Evolutionary conservation across 805 yeast species (phyloP).

Genomic region (Cyberlindnera samutprakarnensis): DNA sequence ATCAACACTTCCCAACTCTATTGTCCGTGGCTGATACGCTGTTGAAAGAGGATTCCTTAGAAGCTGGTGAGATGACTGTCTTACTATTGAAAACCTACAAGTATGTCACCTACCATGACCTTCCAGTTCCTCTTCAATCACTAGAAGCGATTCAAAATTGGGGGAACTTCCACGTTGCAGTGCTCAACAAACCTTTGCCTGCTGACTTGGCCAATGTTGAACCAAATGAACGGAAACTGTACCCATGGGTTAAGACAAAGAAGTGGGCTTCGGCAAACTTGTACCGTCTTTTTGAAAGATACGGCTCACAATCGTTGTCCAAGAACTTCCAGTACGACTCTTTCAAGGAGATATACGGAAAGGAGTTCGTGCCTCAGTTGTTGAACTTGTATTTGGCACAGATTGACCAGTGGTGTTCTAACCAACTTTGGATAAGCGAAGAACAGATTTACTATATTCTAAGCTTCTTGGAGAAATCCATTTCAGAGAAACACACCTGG

Average conservation of each 20-base stretch:
- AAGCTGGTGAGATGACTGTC: conserved; percentile 66
- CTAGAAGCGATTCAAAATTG: conserved; percentile 49
- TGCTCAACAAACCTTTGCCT: conserved; percentile 57
- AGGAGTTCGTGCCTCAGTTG: conserved; percentile 66
- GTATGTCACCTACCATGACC: conserved; percentile 62
- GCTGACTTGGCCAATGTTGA: conserved; percentile 40
- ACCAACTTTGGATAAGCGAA: conserved; percentile 60
- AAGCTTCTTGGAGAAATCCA: conserved; percentile 53
- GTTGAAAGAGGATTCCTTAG: conserved; percentile 32
- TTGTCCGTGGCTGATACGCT: conserved; percentile 56
- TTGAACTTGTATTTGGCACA: conserved; percentile 55
- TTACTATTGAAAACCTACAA: conserved; percentile 71
- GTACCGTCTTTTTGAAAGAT: conserved; percentile 62
- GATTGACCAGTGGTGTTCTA: conserved; percentile 66
- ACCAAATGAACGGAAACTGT: conserved; percentile 40
- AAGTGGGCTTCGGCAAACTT: conserved; percentile 88
- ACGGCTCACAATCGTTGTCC: conserved; percentile 44
- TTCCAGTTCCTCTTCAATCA: conserved; percentile 59
- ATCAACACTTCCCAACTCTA: conserved; percentile 56
- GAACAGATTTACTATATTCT: conserved; percentile 60
- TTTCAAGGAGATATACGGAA: conserved; percentile 48
- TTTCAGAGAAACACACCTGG: conserved; percentile 60
- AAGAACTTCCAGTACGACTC: conserved; percentile 48
- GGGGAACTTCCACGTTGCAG: conserved; percentile 69
- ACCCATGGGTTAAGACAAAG: conserved; percentile 67